phyloP scores from a whole-genome alignment of 345 rosid species.

The Acer campestre region DNA sequence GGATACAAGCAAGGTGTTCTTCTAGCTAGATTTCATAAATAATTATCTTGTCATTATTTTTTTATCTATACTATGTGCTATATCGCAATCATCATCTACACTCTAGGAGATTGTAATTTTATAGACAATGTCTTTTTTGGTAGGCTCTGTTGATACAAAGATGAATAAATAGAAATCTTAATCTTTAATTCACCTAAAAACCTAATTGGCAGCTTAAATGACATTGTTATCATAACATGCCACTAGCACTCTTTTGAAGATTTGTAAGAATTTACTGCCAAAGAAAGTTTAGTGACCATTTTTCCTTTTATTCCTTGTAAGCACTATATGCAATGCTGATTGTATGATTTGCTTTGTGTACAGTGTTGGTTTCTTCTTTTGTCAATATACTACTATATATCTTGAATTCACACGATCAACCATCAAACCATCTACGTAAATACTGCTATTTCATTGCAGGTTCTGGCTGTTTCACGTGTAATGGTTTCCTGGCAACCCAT shows the following conservation, averaged over 20 bases:
- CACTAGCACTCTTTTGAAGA: too few species aligned
- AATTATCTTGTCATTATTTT: slow-evolving; percentile 5
- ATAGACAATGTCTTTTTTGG: background rate
- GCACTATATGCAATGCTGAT: too few species aligned
- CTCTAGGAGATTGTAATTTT: background rate
- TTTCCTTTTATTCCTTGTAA: too few species aligned
- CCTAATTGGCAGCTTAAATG: too few species aligned
- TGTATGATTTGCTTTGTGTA: background rate
- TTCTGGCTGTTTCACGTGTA: slow-evolving; percentile 90
- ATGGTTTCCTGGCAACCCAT: slow-evolving; percentile 98
- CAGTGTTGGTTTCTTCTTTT: background rate
- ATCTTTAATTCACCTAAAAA: too few species aligned
- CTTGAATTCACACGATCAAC: background rate
- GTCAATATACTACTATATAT: background rate
- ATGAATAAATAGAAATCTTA: too few species aligned
- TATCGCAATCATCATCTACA: background rate
- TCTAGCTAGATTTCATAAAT: slow-evolving; percentile 8
- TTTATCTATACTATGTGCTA: background rate
- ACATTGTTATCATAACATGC: too few species aligned
- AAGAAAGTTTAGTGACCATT: too few species aligned
- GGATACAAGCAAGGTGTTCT: slow-evolving; percentile 82
- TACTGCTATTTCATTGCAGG: slow-evolving; percentile 40
- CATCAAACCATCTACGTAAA: background rate
- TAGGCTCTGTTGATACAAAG: too few species aligned
- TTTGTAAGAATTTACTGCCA: too few species aligned